Base-by-base conservation (phyloP, 192 early-diverging fungal genomes). In the Rhizoclosmatium sp. region DNA sequence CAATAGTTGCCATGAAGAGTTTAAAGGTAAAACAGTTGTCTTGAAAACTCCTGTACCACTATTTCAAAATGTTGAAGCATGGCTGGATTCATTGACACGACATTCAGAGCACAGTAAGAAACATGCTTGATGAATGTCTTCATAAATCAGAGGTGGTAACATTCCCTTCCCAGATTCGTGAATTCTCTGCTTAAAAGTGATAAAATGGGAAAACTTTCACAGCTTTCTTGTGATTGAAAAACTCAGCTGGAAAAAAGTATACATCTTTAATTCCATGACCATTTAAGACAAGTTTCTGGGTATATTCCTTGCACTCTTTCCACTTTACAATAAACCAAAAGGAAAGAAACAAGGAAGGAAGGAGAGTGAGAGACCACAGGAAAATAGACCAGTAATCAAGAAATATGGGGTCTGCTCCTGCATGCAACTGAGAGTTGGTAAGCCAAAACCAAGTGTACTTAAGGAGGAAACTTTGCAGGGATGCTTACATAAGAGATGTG, bases 41-140 rank as follows among this genome's bases (percentile, higher is more conserved):
- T 64, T 90, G 4, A 49, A 65, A 31, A 80, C 56, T 3, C 87
- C 88, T 2, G 88, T 90, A 2, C 47, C 85, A 41, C 76, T 90
- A 62, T 87, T 80, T 2, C 83, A 89, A 47, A 80, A 86, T 31
- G 87, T 90, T 14, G 89, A 90, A 74, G 61, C 62, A 31, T 90
- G 87, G 86, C 76, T 90, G 41, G 81, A 89, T 62, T 69, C 83
- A 23, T 88, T 90, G 78, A 71, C 87, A 31, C 61, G 89, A 90
- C 67, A 90, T 90, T 86, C 80, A 85, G 61, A 48, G 47, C 1
- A 90, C 89, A 0, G 65, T 90, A 10, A 80, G 78, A 76, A 3
- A n/a, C 3, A 48, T 87, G 16, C 58, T 89, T 31, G 40, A 31
- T 42, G 66, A 88, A 61, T 90, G 89, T 75, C 56, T 90, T 2